These are phyloP conservation scores for Phytophthora tentaculata DNA, from an alignment of 352 stramenopile species.

Conservation along the genomic window DNA sequence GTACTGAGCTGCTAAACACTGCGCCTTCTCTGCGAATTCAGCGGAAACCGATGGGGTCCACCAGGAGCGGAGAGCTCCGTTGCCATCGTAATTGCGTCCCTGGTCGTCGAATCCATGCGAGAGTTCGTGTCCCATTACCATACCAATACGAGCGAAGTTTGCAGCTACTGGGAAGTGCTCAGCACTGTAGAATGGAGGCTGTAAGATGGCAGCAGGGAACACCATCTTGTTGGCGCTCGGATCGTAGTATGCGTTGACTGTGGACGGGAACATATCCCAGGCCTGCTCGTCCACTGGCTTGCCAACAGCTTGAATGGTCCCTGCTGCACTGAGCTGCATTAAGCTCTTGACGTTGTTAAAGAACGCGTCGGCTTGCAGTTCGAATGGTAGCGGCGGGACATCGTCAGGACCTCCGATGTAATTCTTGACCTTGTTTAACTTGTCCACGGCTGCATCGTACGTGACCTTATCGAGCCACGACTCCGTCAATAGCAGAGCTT, in stretches of 20 bases:
- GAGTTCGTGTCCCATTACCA: conserved; percentile 94
- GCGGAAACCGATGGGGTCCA: conserved; percentile 75
- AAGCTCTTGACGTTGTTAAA: conserved; percentile 64
- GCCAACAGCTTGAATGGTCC: conserved; percentile 42
- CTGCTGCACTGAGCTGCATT: conserved; percentile 37
- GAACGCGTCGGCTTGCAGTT: conserved; percentile 51
- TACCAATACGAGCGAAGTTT: conserved; percentile 93
- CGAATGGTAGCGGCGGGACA: conserved; percentile 59
- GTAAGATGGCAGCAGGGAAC: conserved; percentile 93
- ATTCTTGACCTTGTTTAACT: conserved; percentile 89
- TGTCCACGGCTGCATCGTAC: conserved; percentile 82
- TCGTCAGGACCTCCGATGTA: conserved; percentile 66
- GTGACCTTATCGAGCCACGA: conserved; percentile 90
- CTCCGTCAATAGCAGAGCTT: conserved; percentile 82
- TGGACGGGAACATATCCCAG: conserved; percentile 93
- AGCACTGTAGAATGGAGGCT: conserved; percentile 82
- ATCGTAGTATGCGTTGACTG: conserved; percentile 90
- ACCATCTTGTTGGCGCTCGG: conserved; percentile 90
- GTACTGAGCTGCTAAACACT: conserved; percentile 71
- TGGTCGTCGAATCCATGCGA: conserved; percentile 95
- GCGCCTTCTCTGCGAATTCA: conserved; percentile 57
- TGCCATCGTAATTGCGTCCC: conserved; percentile 85
- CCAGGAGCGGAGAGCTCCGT: conserved; percentile 92
- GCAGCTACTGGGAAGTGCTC: conserved; percentile 83
- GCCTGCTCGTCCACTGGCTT: conserved; percentile 57